Percentiles rank a stretch among this genome's conserved stretches.
phyloP scores from a whole-genome alignment of 805 yeast genomes.

The Candida broadrunensis region DNA sequence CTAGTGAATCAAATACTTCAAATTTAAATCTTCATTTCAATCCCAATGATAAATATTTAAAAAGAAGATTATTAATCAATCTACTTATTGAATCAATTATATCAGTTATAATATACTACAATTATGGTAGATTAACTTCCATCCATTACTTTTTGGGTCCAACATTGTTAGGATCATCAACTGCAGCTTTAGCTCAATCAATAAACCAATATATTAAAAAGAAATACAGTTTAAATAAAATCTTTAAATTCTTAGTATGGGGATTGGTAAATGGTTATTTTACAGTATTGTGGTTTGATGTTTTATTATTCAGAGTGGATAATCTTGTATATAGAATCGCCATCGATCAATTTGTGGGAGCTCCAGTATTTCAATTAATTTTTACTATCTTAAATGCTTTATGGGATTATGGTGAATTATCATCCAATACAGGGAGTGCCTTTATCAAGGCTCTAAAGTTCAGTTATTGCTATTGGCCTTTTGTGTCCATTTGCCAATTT shows the following conservation, averaged over 20 bases:
- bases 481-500: conserved; percentile 51
- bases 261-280: conserved; percentile 58
- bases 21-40: conserved; percentile 6
- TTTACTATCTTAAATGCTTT: conserved; percentile 47
- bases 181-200: conserved; percentile 43
- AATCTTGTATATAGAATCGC: conserved; percentile 37
- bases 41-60: conserved; percentile 1
- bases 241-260: conserved; percentile 53
- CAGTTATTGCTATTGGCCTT: conserved; percentile 60
- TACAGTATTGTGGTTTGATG: conserved; percentile 54
- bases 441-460: conserved; percentile 48
- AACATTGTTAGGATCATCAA: conserved; percentile 33
- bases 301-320: conserved; percentile 37
- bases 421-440: conserved; percentile 28
- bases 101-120: conserved; percentile 24
- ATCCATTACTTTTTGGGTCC: conserved; percentile 33
- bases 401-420: conserved; percentile 53
- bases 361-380: conserved; percentile 50
- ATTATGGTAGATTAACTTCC: conserved; percentile 21
- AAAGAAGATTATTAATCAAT: conserved; percentile 15
- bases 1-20: conserved; percentile 5
- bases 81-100: conserved; percentile 24
- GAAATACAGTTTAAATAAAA: conserved; percentile 27
- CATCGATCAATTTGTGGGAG: conserved; percentile 55
- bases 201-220: conserved; percentile 31